Evolutionary conservation across 1,284 basidiomycete species (phyloP).

Genomic region (Somion occarium): DNA sequence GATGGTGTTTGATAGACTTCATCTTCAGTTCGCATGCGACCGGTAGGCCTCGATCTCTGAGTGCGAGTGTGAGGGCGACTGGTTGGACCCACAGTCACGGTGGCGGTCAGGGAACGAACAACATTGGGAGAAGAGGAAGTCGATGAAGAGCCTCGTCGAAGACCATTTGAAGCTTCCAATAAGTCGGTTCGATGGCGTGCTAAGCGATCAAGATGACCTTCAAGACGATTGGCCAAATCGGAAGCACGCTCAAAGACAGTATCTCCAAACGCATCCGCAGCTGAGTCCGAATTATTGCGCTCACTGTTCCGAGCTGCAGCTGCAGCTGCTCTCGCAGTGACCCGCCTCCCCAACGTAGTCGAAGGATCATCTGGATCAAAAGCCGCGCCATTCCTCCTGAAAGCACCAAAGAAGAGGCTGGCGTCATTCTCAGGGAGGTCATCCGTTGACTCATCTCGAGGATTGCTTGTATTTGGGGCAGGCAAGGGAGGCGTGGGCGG

Average conservation of each 20-base stretch:
- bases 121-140: background rate
- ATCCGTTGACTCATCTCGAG: no score
- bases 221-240: background rate
- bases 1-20: no score
- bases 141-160: background rate
- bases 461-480: background rate
- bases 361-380: constrained; percentile 12
- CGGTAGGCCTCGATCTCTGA: no score
- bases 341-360: constrained; percentile 24
- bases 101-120: background rate
- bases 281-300: no score
- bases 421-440: no score
- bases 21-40: background rate
- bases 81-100: background rate
- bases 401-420: constrained; percentile 1
- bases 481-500: background rate
- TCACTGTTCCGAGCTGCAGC: background rate
- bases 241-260: background rate
- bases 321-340: constrained; percentile 20
- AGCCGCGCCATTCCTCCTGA: constrained; percentile 6
- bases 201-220: background rate
- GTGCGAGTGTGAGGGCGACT: background rate
- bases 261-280: no score
- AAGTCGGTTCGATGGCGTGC: background rate
- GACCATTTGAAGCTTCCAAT: background rate